These are phyloP conservation scores for Adansonia rubrostipa DNA, from an alignment of 441 rosid species.

Conservation along the genomic window DNA sequence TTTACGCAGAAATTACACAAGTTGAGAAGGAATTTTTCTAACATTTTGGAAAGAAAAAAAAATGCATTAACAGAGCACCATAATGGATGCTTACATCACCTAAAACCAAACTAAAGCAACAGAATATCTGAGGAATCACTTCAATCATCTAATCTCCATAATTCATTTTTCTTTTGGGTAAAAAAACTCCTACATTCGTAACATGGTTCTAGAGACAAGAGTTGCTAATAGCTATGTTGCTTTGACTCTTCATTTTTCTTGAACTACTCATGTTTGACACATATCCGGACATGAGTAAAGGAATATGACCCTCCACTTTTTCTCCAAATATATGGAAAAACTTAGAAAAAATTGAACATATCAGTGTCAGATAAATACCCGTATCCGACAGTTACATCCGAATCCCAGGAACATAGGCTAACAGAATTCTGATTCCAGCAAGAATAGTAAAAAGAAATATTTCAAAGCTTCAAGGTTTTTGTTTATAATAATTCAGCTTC, in stretches of 20 bases:
- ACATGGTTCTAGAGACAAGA: not conserved
- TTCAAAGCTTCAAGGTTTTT: not conserved
- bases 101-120: not conserved
- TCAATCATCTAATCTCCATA: not conserved
- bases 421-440: not conserved
- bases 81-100: not conserved
- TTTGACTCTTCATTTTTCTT: no score
- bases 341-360: no score
- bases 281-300: no score
- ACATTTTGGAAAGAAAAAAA: no score
- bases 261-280: no score
- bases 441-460: slow-evolving; percentile 1
- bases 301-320: no score
- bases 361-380: no score
- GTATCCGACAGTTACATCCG: no score
- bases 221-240: not conserved
- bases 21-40: no score
- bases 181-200: not conserved
- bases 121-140: not conserved
- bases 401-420: not conserved
- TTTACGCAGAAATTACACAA: not conserved
- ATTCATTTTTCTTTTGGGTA: not conserved
- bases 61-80: not conserved
- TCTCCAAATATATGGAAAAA: no score
- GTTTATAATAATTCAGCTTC: not conserved